Evolutionary conservation across 805 yeast species (phyloP).

Genomic region (Zygotorulaspora danielsina): DNA sequence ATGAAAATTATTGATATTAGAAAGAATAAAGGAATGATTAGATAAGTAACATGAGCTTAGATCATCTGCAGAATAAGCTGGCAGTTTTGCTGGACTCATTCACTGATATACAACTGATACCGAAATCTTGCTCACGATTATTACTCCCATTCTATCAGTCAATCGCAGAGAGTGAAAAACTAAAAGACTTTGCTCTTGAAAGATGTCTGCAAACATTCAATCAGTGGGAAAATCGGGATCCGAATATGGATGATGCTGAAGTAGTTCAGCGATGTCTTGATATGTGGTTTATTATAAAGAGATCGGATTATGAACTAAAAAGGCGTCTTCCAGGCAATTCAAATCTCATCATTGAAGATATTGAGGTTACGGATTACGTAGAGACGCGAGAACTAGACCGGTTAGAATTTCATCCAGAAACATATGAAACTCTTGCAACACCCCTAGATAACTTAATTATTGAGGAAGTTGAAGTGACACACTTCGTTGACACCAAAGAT

Average conservation of each 20-base stretch:
- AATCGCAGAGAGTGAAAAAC: constrained; percentile 7
- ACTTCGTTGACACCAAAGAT: constrained; percentile 5
- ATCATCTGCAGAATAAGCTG: constrained; percentile 1
- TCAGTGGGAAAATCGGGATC: constrained; percentile 11
- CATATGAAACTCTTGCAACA: constrained; percentile 7
- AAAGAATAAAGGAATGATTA: no score
- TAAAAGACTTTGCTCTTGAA: constrained; percentile 6
- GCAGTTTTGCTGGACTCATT: constrained; percentile 5
- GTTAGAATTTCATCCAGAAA: constrained; percentile 15
- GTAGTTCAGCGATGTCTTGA: constrained; percentile 16
- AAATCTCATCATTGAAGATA: constrained; percentile 13
- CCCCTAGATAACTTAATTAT: constrained; percentile 21
- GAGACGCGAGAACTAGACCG: constrained; percentile 2
- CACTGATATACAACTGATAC: constrained; percentile 9
- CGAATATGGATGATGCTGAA: constrained; percentile 4
- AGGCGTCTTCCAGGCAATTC: constrained; percentile 4
- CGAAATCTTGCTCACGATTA: constrained; percentile 7
- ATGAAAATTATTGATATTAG: no score
- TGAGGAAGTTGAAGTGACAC: constrained; percentile 30
- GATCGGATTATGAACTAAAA: constrained; percentile 11
- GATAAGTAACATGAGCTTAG: not conserved
- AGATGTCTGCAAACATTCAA: constrained; percentile 13
- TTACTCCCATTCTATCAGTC: constrained; percentile 11
- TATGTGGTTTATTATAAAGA: constrained; percentile 17
- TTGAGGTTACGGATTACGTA: constrained; percentile 9